Evolutionary conservation across 2,329 filamentous ascomycete species (phyloP), one percentile per base, ranked within the genome.

Genomic region (Diaporthe sp.): DNA sequence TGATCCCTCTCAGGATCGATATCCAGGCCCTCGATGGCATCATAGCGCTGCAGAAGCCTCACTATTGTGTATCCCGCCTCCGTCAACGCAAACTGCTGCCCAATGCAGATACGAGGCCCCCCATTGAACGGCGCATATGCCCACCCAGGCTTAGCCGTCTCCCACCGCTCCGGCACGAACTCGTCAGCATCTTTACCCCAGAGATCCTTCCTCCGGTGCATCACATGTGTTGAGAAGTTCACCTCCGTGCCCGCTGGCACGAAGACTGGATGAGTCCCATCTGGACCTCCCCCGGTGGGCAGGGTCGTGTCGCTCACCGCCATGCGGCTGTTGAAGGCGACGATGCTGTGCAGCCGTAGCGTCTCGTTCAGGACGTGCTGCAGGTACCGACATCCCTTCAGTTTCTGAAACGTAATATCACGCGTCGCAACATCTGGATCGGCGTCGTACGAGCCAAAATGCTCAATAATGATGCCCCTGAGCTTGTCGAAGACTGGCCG

Each of bases 311-410:
- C 37, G 4, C 5, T 4, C 9, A 42, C n/a, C 0, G 75, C 76
- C 63, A 70, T 70, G 37, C 77, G 73, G n/a, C 71, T 72, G 70
- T 78, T 78, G 67, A 77, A 61, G 3, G 77, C 76, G 57, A 65
- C 67, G 25, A 71, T 60, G 12, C 58, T 71, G 47, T 72, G 68
- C 12, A 75, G 74, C 7, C 74, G 25, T 1, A 75, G 57, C 2
- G 76, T 85, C 80, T 88, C 87, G 70, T 87, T 86, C 51, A 88
- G 57, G 39, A 86, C 85, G 78, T 81, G 85, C 75, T 84, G 84
- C 67, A 88, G 79, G 70, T 87, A 87, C 72, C 83, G 85, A 49
- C 86, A 79, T 39, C 83, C 82, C 73, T 83, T 84, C 74, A 88
- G 74, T 75, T 86, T 81, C 68, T 86, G 83, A 65, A 85, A 87